Evolutionary conservation across 2,329 filamentous ascomycete genomes (phyloP).

Genomic region (Exophiala dermatitidis): DNA sequence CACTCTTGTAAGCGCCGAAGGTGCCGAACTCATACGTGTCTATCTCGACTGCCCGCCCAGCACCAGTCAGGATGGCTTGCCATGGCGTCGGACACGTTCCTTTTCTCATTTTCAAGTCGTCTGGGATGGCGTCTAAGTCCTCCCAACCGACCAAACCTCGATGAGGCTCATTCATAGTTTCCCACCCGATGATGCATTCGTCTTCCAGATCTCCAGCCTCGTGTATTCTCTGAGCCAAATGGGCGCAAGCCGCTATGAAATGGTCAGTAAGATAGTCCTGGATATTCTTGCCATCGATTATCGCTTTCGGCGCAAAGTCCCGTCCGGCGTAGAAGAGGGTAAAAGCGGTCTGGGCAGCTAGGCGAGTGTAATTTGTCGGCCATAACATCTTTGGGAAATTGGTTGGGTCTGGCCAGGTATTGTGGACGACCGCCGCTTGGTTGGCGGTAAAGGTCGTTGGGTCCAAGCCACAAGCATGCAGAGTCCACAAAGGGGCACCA

Average conservation of each 20-base stretch:
- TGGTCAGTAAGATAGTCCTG: constrained; percentile 90
- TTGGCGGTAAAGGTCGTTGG: constrained; percentile 77
- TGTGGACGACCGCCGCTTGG: constrained; percentile 89
- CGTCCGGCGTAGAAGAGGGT: constrained; percentile 86
- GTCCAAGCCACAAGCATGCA: constrained; percentile 89
- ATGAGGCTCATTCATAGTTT: constrained; percentile 93
- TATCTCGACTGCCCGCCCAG: constrained; percentile 80
- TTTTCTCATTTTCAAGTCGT: constrained; percentile 84
- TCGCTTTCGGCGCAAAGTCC: constrained; percentile 91
- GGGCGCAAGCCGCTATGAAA: constrained; percentile 69
- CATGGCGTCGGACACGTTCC: constrained; percentile 89
- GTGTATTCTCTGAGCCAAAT: constrained; percentile 75
- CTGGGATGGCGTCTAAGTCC: constrained; percentile 73
- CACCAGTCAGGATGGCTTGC: constrained; percentile 88
- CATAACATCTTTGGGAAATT: constrained; percentile 98
- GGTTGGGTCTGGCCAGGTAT: constrained; percentile 77
- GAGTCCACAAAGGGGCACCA: constrained; percentile 93
- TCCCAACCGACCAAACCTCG: constrained; percentile 75
- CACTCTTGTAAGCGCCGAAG: constrained; percentile 85
- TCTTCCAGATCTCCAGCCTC: constrained; percentile 85
- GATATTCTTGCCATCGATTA: constrained; percentile 91
- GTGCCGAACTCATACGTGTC: constrained; percentile 90
- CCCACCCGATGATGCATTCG: constrained; percentile 86
- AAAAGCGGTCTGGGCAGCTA: constrained; percentile 85
- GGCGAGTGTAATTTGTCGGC: constrained; percentile 90